Conservation (phyloP, 306 rosid species). For the Quercus aquifolioides region DNA sequence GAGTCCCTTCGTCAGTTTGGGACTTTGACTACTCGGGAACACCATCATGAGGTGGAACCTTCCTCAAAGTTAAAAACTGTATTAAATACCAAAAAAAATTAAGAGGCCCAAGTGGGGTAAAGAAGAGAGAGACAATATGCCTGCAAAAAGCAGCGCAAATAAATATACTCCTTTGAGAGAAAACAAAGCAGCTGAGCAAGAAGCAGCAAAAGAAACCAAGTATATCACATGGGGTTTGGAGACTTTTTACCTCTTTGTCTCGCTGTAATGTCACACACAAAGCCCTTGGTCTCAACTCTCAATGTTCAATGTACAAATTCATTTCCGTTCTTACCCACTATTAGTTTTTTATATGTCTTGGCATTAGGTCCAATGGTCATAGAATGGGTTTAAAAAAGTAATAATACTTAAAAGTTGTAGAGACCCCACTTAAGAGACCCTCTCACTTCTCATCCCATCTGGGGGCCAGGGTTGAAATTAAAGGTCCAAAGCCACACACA, state of each 20-base stretch:
- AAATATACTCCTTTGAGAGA: neutral
- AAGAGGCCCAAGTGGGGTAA: neutral
- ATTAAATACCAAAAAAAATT: neutral
- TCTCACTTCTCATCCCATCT: neutral
- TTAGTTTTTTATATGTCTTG: conserved; percentile 30
- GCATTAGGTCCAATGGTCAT: conserved; percentile 24
- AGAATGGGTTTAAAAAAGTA: conserved; percentile 4
- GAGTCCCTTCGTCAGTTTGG: neutral
- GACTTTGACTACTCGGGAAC: conserved; percentile 30
- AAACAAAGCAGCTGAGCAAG: conserved; percentile 15
- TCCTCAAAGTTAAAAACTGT: neutral
- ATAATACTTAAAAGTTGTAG: conserved; percentile 1
- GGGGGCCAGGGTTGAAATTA: neutral
- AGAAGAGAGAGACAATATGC: conserved; percentile 12
- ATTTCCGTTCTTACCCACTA: conserved; percentile 2
- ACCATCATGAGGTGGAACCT: neutral
- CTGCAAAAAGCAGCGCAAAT: conserved; percentile 32
- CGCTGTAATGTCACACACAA: conserved; percentile 31
- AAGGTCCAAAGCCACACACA: neutral
- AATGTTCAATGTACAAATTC: neutral
- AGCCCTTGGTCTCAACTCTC: neutral
- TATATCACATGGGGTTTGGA: conserved; percentile 31
- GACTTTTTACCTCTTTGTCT: conserved; percentile 26
- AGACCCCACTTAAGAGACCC: conserved; percentile 1
- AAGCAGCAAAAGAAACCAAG: conserved; percentile 18